Base-by-base conservation (phyloP, 2,329 filamentous ascomycete species). In the Erysiphe neolycopersici region DNA sequence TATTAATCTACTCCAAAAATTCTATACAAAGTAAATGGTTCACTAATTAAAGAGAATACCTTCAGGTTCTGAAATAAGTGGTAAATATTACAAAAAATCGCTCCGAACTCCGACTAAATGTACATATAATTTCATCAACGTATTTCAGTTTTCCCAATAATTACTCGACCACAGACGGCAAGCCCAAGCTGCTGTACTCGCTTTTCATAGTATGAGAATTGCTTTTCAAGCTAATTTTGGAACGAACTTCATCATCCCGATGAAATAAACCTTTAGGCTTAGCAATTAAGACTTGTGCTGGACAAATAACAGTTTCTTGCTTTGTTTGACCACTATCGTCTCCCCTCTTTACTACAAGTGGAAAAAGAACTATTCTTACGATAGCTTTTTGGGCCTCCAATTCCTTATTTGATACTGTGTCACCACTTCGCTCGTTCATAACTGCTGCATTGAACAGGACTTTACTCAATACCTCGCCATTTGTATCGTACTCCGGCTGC, bases 271-370 rank as follows among this genome's bases (percentile, higher is more conserved):
- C 56, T 48, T 54, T 56, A n/a, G 52, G 47, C 44, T 54, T 58
- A 1, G 78, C 79, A 38, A 94, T 72, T 47, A 95, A 70, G 32
- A 98, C 89, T 60, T 95, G 87, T 6, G 91, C 89, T 10, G 87
- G 87, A 56, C 79, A 92, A 38, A 98, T 83, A 40, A 95, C 85
- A 49, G 92, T 82, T 65, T 95, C 85, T 51, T 94, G 84, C 44
- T 94, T 83, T 44, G 85, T 87, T 43, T 78, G 69, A 19, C 85
- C 89, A 36, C 67, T 65, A 57, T 95, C 87, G 54, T 92, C 81
- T 43, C 85, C 87, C 64, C 89, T 91, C 64, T 93, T 93, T 53
- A 95, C 82, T 16, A 98, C 87, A 1, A 95, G 69, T 10, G 91
- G 91, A 66, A 98, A 98, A 36, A 98, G 71, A 1, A 98, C 85